Evolutionary conservation across 306 rosid species (phyloP).

Genomic region (Biancaea sappan): DNA sequence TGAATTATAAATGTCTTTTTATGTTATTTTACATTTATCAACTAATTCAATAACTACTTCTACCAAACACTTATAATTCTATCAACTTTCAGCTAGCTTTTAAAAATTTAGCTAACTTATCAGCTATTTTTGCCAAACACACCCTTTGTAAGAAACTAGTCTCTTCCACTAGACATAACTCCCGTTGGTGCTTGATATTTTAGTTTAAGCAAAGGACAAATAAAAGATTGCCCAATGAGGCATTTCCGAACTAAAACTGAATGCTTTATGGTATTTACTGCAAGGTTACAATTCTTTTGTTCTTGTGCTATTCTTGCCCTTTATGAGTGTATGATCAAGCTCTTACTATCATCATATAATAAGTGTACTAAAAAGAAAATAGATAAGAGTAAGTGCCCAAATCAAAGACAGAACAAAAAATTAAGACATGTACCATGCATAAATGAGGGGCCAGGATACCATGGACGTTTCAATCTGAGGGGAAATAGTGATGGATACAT

Average conservation of each 20-base stretch:
- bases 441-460: slow-evolving; percentile 83
- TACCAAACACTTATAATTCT: too few relatives aligned
- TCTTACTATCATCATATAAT: neutral
- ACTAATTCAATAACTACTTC: too few relatives aligned
- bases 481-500: slow-evolving; percentile 92
- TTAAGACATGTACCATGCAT: slow-evolving; percentile 59
- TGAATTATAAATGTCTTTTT: too few relatives aligned
- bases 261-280: neutral
- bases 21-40: too few relatives aligned
- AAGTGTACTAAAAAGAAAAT: neutral
- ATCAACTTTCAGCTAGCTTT: too few relatives aligned
- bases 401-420: neutral
- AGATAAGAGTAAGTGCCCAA: neutral
- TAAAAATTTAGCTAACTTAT: too few relatives aligned
- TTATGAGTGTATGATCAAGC: neutral
- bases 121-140: too few relatives aligned
- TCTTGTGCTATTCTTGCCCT: too few relatives aligned
- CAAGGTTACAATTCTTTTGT: neutral
- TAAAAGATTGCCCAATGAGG: neutral
- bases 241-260: neutral
- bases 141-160: too few relatives aligned
- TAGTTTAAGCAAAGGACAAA: too few relatives aligned
- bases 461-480: slow-evolving; percentile 83
- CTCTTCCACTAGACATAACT: too few relatives aligned
- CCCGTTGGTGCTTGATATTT: too few relatives aligned